phyloP scores from a whole-genome alignment of 2,329 filamentous ascomycete species.

The Clonostachys rhizophaga region DNA sequence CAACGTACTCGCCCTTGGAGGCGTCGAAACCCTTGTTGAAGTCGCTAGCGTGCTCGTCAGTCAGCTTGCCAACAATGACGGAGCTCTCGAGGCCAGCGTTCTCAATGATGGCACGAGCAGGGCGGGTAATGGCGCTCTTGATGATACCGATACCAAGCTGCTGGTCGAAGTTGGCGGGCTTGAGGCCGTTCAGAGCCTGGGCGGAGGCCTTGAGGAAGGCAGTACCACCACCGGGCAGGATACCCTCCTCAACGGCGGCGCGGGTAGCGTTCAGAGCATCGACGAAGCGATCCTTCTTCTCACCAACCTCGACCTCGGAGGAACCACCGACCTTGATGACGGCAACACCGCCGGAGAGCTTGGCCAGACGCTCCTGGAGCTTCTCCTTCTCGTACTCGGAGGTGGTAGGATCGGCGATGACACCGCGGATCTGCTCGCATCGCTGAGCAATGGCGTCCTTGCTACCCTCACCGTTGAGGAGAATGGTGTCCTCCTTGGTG shows the following conservation, averaged over 20 bases:
- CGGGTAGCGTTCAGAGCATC: conserved; percentile 97
- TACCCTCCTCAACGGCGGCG: conserved; percentile 97
- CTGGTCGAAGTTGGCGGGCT: conserved; percentile 96
- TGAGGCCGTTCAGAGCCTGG: conserved; percentile 78
- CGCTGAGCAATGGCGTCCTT: conserved; percentile 92
- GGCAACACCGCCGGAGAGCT: conserved; percentile 97
- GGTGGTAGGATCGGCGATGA: conserved; percentile 89
- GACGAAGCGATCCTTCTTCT: conserved; percentile 99
- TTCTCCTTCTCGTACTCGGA: conserved; percentile 99
- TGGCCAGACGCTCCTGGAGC: conserved; percentile 98
- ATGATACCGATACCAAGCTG: conserved; percentile 96
- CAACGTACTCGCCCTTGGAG: conserved; percentile 94
- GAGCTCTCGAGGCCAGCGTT: conserved; percentile 95
- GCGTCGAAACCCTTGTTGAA: conserved; percentile 99
- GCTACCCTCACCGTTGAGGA: conserved; percentile 93
- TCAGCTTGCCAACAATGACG: conserved; percentile 96
- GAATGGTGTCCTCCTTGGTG: conserved; percentile 99
- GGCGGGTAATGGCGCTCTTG: conserved; percentile 96
- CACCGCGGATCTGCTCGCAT: conserved; percentile 98
- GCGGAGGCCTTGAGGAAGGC: conserved; percentile 94
- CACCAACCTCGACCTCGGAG: conserved; percentile 96
- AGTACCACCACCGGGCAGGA: conserved; percentile 96
- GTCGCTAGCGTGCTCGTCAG: conserved; percentile 83
- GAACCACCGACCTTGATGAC: conserved; percentile 99
- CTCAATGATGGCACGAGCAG: conserved; percentile 92